Evolutionary conservation across 176 grass and related monocot species (phyloP), one percentile per base, ranked within the genome.

Genomic region (Lolium perenne): DNA sequence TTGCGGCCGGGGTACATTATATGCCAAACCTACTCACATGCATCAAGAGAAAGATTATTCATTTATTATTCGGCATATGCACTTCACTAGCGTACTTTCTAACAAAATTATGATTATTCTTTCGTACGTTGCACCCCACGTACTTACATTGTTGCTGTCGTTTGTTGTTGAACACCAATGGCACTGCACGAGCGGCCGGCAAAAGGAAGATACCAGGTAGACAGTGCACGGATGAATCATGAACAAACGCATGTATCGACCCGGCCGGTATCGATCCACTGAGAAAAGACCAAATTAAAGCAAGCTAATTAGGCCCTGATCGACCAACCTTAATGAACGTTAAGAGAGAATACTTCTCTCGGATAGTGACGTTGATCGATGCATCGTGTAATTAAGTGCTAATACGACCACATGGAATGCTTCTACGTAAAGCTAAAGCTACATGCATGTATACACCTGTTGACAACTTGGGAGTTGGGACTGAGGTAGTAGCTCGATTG

Each of bases 281-380:
- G 55, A 18, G 16, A 6, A 38, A 13, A 7, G 47, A 89, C 74
- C 82, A 68, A 77, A 49, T 20, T 6, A 20, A 35, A 51, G 50
- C 21, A 7, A 41, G 22, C 63, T 22, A 46, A 58, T 43, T 16
- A 79, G 3, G 59, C 38, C 21, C 5, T 23, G 29, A 54, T 73
- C 76, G 21, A 67, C 35, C 69, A 85, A 89, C 88, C 83, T 85
- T 89, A 76, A 64, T 66, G 66, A 83, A 62, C 54, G 81, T 29
- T 59, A 59, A 71, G 51, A 83, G 20, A 35, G 32, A 35, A 35
- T 35, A 35, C 32, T 35, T 35, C 32, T 35, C 32, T 35, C 32
- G 32, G 32, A 35, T 35, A 43, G 41, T 43, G 41, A 43, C 41
- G 41, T 43, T 43, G 41, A 43, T 43, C 32, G 32, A 43, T 43